phyloP scores from a whole-genome alignment of 78 protist species.

The Dictyostelium purpureum region DNA sequence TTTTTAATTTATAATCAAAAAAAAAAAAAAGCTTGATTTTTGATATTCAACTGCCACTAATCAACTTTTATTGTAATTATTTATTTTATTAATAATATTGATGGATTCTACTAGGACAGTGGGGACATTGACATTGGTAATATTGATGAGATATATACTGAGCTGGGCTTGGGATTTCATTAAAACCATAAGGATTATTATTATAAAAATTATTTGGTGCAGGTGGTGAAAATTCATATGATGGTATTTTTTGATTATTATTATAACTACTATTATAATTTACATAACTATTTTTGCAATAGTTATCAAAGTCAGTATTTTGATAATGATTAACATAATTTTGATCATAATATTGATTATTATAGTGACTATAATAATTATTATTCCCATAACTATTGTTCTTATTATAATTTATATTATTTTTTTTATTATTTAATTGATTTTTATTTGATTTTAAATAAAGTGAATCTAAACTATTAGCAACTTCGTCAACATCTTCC shows the following conservation, averaged over 20 bases:
- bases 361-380: background rate
- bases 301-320: background rate
- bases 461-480: background rate
- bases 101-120: slow-evolving; percentile 6
- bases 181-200: background rate
- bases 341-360: background rate
- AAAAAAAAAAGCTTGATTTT: too few species aligned
- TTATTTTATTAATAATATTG: background rate
- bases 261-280: background rate
- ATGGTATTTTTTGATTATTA: background rate
- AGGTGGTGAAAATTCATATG: background rate
- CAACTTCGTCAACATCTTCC: background rate
- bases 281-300: background rate
- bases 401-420: background rate
- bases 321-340: background rate
- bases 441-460: slow-evolving; percentile 2
- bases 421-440: background rate
- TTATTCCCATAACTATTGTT: background rate
- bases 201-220: background rate
- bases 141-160: background rate
- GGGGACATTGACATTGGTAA: slow-evolving; percentile 25
- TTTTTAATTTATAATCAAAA: too few species aligned
- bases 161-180: background rate
- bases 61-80: background rate
- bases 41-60: too few species aligned